These are phyloP conservation scores for Phytophthora podocarpi DNA, from an alignment of 352 stramenopile genomes.

Conservation along the genomic window DNA sequence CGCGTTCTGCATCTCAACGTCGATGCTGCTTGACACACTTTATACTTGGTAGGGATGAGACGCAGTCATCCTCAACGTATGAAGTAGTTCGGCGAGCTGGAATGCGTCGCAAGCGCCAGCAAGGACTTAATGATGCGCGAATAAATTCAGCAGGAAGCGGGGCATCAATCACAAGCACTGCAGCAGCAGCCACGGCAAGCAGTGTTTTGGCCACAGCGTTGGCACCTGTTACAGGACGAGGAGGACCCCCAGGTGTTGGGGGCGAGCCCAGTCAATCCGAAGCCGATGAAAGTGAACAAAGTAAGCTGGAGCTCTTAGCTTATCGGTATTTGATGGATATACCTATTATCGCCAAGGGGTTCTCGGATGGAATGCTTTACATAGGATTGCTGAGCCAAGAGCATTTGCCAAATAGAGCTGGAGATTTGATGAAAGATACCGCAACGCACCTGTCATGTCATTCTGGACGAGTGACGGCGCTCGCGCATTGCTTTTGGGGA, in stretches of 20 bases:
- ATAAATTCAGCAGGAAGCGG: constrained; percentile 1
- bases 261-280: constrained; percentile 2
- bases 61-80: constrained; percentile 39
- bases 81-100: constrained; percentile 33
- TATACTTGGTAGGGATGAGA: constrained; percentile 47
- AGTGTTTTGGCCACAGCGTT: constrained; percentile 38
- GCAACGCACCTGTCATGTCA: constrained; percentile 39
- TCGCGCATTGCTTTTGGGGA: constrained; percentile 56
- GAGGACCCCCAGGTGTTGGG: neutral
- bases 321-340: constrained; percentile 64
- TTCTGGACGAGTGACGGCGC: constrained; percentile 45
- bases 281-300: constrained; percentile 2
- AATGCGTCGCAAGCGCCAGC: constrained; percentile 28
- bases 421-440: neutral
- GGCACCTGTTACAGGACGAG: constrained; percentile 27
- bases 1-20: neutral
- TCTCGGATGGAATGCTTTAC: constrained; percentile 48
- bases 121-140: constrained; percentile 21
- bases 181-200: constrained; percentile 20
- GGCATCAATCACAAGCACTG: constrained; percentile 19
- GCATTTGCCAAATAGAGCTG: constrained; percentile 16
- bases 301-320: neutral
- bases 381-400: constrained; percentile 35
- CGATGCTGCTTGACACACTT: constrained; percentile 45
- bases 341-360: constrained; percentile 55